Evolutionary conservation across 192 early-diverging fungal genomes (phyloP).

Genomic region (Ramicandelaber brevisporus): DNA sequence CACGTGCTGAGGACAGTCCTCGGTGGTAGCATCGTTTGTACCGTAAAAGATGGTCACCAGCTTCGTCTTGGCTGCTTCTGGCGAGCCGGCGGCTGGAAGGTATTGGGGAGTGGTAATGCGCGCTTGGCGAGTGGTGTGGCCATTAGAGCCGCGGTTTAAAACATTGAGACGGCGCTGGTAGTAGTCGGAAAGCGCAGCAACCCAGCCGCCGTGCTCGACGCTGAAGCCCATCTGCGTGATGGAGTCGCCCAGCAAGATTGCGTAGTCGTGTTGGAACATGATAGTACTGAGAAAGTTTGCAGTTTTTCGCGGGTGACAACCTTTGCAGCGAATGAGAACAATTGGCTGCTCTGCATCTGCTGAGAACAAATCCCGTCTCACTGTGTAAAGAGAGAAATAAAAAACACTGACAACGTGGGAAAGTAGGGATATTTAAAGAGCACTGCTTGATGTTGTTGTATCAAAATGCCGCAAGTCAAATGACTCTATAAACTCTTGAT

Average conservation of each 20-base stretch:
- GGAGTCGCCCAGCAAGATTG: constrained; percentile 12
- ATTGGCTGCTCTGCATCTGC: too few relatives aligned
- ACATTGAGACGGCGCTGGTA: constrained; percentile 10
- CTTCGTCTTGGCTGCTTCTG: constrained; percentile 1
- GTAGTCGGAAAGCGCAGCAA: constrained; percentile 5
- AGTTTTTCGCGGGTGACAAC: too few relatives aligned
- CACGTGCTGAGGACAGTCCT: constrained; percentile 5
- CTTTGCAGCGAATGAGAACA: too few relatives aligned
- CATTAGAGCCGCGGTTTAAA: constrained; percentile 11
- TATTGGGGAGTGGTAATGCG: constrained; percentile 1
- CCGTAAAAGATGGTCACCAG: constrained; percentile 8
- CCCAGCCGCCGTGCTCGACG: constrained; percentile 10
- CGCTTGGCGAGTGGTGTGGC: constrained; percentile 9
- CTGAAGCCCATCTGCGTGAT: constrained; percentile 14
- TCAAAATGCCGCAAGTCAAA: too few relatives aligned
- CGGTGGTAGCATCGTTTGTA: constrained; percentile 10
- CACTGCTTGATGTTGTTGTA: too few relatives aligned
- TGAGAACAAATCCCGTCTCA: too few relatives aligned
- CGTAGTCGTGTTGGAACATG: too few relatives aligned
- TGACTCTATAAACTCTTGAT: constrained; percentile 62
- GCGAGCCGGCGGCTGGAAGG: constrained; percentile 1
- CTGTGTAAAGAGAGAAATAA: too few relatives aligned
- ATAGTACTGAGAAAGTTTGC: too few relatives aligned
- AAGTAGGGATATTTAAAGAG: too few relatives aligned
- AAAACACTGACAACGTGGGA: too few relatives aligned